Base-by-base conservation (phyloP, 176 grass and related monocot species). In the Lolium multiflorum region DNA sequence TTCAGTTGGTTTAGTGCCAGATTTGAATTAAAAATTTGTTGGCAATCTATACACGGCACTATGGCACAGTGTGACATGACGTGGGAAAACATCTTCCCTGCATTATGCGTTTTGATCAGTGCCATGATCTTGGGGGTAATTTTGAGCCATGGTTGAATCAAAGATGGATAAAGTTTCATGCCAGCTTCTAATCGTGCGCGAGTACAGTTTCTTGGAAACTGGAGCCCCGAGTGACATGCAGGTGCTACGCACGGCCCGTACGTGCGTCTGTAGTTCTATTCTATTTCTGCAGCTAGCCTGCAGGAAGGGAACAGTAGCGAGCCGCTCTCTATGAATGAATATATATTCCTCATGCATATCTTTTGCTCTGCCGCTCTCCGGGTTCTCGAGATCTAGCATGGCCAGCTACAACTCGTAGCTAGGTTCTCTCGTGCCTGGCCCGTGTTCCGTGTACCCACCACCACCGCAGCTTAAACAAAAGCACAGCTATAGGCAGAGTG, bases 161-260 rank as follows among this genome's bases (percentile, higher is more conserved):
- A 58, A 56, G 4, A 24, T 6, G 62, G 39, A 69, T 62, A 57
- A 20, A 7, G 71, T 88, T 73, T 55, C 75, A 72, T 9, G 62
- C 1, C 25, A 65, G 17, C 55, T 65, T 22, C 64, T 46, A 79
- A 65, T 20, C 52, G 44, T 61, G 81, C 12, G 16, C 60, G 56
- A 55, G 75, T 89, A 89, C 87, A 89, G 12, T 9, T 71, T 77
- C 87, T 89, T 80, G 87, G 87, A 74, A 89, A 89, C 63, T 7
- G 79, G 73, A 84, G 65, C 44, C 75, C 28, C 11, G 18, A 35
- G 12, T 60, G 52, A 71, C 74, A 72, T 71, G 81, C 58, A 21
- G 6, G 17, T 57, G 14, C 26, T 47, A 64, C 66, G 37, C 15
- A 44, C 50, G 22, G 51, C 20, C 37, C 54, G 48, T 62, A 78